Percentiles rank a stretch among this genome's conserved stretches.
Conservation (phyloP, 2,329 filamentous ascomycete genomes). For the Clarireedia paspali region DNA sequence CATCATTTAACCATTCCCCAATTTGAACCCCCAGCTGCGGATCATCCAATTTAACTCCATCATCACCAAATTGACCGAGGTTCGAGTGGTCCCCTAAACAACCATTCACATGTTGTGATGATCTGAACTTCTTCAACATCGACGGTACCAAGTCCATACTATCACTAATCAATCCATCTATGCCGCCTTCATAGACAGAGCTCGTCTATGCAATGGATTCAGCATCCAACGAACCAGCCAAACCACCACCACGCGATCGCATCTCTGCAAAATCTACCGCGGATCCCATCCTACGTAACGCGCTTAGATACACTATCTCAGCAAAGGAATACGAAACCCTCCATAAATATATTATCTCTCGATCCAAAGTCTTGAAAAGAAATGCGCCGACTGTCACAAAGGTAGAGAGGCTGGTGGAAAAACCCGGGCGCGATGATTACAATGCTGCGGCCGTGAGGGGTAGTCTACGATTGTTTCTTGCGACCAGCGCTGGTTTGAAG, state of each 20-base stretch:
- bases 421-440: slow-evolving; percentile 48
- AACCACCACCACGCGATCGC: slow-evolving; percentile 13
- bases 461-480: slow-evolving; percentile 62
- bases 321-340: slow-evolving; percentile 79
- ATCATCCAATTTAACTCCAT: slow-evolving; percentile 2
- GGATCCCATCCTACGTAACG: slow-evolving; percentile 75
- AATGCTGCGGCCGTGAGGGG: slow-evolving; percentile 64
- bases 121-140: background rate
- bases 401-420: slow-evolving; percentile 37
- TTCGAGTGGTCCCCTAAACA: background rate
- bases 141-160: background rate
- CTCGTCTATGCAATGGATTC: slow-evolving; percentile 14
- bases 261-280: slow-evolving; percentile 29
- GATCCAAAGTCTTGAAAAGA: slow-evolving; percentile 50
- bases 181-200: slow-evolving; percentile 1
- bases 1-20: background rate
- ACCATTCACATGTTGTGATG: slow-evolving; percentile 4
- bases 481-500: slow-evolving; percentile 56
- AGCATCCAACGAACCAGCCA: slow-evolving; percentile 11
- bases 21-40: background rate
- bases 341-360: slow-evolving; percentile 74
- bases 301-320: slow-evolving; percentile 78
- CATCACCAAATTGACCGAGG: background rate
- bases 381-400: slow-evolving; percentile 47
- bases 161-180: background rate